Base-by-base conservation (phyloP, 768 basidiomycete genomes). In the Collybia sp. region DNA sequence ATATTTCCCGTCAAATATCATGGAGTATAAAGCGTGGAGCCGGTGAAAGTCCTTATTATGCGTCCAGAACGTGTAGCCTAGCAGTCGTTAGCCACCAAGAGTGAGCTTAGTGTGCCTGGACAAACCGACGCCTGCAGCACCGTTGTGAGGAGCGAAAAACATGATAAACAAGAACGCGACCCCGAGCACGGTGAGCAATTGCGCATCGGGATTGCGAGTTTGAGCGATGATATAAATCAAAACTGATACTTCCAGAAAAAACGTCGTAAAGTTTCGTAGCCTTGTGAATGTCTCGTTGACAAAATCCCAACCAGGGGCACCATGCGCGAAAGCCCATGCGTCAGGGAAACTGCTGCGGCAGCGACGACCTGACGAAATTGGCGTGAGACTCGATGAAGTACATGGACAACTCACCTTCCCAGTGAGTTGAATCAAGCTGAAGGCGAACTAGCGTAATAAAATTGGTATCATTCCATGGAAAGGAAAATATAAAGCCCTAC, bases 11-110 rank as follows among this genome's bases (percentile, higher is more conserved):
- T 63, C 62, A 41, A 75, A 76, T 1, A 69, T 55, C n/a, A 71
- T 61, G 1, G 57, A 54, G 47, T 70, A 70, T 11, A 76, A 61
- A 11, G 60, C 45, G 19, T 64, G 60, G 41, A 75, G 61, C n/a
- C 64, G 60, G 44, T 66, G 58, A 47, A 68, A 77, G 43, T 61
- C 49, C 0, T 16, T 5, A 47, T 72, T 66, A 3, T 58, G 57
- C 1, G 68, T 65, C 64, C 66, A 71, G 45, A 70, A 72, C 2
- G 68, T 56, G 49, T 67, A 76, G 1, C 66, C 73, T 72, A 38
- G 2, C 25, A 16, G 39, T 11, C n/a, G 4, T 4, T 15, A 15
- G 30, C 17, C 9, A 25, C 6, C 16, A 9, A 13, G 30, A 8
- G 41, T 15, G n/a, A n/a, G n/a, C n/a, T n/a, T n/a, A n/a, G n/a